Conservation (phyloP, 768 basidiomycete species). For the Candolleomyces eurysporus region DNA sequence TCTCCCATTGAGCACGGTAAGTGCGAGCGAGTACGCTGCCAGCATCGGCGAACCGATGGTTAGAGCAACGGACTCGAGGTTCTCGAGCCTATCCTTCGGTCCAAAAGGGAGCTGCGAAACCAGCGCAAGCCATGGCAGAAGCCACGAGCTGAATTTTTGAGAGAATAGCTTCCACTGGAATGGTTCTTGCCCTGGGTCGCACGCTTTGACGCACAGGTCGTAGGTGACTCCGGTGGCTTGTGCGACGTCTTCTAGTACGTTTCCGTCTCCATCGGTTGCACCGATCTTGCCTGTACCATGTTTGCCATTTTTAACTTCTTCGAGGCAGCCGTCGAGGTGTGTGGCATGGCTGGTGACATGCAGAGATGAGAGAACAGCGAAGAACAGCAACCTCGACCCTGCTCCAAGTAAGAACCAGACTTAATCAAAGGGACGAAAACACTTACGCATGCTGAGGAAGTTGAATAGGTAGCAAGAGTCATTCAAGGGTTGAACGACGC, state of each 20-base stretch:
- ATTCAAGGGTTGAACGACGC: too few species aligned
- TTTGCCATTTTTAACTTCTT: constrained; percentile 12
- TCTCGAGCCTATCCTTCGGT: constrained; percentile 34
- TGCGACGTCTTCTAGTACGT: constrained; percentile 17
- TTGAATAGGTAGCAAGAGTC: too few species aligned
- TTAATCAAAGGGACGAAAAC: not conserved
- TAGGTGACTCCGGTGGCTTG: constrained; percentile 29
- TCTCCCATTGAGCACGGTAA: constrained; percentile 43
- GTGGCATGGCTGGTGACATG: not conserved
- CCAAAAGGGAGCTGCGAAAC: constrained; percentile 50
- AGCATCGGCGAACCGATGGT: constrained; percentile 44
- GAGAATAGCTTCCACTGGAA: constrained; percentile 33
- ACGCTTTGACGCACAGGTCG: constrained; percentile 24
- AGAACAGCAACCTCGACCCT: not conserved
- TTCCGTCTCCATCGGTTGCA: constrained; percentile 25
- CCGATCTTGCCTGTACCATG: constrained; percentile 15
- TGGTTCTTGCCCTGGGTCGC: constrained; percentile 22
- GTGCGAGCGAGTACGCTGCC: constrained; percentile 41
- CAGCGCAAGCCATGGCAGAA: constrained; percentile 47
- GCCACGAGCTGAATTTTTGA: constrained; percentile 42
- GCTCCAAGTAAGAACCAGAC: not conserved
- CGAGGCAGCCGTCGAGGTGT: constrained; percentile 21
- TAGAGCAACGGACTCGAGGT: constrained; percentile 39
- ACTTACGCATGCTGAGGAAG: not conserved
- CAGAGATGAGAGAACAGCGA: not conserved